Base-by-base conservation (phyloP, 257 asterid species). In the Handroanthus guayacan region DNA sequence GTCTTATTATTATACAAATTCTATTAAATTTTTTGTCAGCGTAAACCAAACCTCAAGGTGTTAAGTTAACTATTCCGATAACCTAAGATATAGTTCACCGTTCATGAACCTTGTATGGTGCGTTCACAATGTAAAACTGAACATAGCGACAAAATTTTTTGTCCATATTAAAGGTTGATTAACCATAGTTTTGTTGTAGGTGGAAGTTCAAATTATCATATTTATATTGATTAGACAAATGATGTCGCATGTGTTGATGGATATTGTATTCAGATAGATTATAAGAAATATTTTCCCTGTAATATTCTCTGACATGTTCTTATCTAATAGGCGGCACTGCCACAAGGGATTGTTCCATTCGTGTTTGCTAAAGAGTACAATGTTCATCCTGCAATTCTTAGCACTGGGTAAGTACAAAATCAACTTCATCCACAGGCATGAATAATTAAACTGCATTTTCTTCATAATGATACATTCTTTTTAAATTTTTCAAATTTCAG, bases 261-360 rank as follows among this genome's bases (percentile, higher is more conserved):
- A 72, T 74, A 38, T 67, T 66, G 50, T 54, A 43, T 56, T 62
- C 17, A 62, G 8, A 44, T 67, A 67, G 67, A 72, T 50, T 6
- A 6, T n/a, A 34, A 17, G 13, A 18, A 45, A 58, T 57, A 16
- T 6, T 36, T 75, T 12, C 10, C 16, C 62, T 57, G 63, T 44
- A 76, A 38, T 58, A 60, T 70, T 62, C 2, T 52, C 78, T 78
- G 47, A 79, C 69, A 52, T 74, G 47, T 62, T 72, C 75, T 63
- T 78, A 37, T 76, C 58, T 4, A 66, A 48, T 74, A 95, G 99
- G 98, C 99, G 8, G 98, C 99, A 57, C 97, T 95, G 75, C 99
- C 99, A 80, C 99, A 92, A 86, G 99, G 99, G 74, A 95, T 95
- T 57, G 99, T 95, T 50, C 97, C 98, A 8, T 92, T 92, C 79